Base-by-base conservation (phyloP, 257 asterid species). In the Mentha longifolia region DNA sequence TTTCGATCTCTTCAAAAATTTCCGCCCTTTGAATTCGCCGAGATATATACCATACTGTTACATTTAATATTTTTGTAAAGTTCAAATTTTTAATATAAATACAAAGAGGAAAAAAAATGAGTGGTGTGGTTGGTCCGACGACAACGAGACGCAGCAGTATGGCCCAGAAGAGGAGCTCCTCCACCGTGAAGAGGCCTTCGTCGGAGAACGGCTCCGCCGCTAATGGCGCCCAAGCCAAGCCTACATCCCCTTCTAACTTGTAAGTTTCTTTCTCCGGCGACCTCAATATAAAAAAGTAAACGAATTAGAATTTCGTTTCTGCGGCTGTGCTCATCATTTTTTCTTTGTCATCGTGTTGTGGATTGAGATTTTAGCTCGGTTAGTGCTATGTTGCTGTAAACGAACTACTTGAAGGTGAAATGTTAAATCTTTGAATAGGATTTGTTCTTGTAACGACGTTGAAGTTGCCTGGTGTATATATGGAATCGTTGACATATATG, bases 171-270 rank as follows among this genome's bases (percentile, higher is more conserved):
- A 87, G 94, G 69, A 75, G 61, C 72, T 54, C 81, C 56, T 65
- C 82, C 56, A 61, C 86, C 72, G 16, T 20, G 49, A 85, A 76
- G 79, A 82, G 78, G 74, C 70, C 80, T 31, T 67, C 81, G 17
- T 76, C 87, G 10, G 95, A 86, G 76, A 86, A 85, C 72, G 93
- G 86, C 47, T 45, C 85, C 64, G 68, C 65, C 61, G 62, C 41
- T 59, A 82, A 78, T 76, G 92, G 85, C 28, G 46, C 77, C 61
- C 69, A 62, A n/a, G 52, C 79, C 16, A 88, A 82, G 77, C 83
- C 89, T 8, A 4, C 79, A 22, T 85, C 95, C n/a, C 92, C 88
- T 68, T 63, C 84, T 15, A 62, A 80, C 73, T 67, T 81, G 95
- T 88, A 71, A 77, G 88, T 65, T 72, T 31, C 11, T 19, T 39